Conservation (phyloP, 2,329 filamentous ascomycete genomes). For the Phaeosphaeriaceae sp. region DNA sequence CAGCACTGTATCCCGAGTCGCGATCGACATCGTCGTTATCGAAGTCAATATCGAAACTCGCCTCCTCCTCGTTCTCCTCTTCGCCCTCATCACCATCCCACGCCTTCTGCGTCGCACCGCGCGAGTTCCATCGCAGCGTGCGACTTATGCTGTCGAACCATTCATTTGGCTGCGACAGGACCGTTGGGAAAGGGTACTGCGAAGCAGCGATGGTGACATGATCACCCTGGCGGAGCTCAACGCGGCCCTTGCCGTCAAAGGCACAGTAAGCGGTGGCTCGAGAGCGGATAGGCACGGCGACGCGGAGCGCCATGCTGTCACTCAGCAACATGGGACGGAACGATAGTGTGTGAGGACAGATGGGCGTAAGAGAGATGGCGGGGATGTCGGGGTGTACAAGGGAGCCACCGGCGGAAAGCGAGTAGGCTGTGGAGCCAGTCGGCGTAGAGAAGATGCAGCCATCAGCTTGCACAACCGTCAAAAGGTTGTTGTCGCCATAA, state of each 20-base stretch:
- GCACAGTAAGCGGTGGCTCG: conserved; percentile 95
- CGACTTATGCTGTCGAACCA: conserved; percentile 97
- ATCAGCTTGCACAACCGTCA: conserved; percentile 95
- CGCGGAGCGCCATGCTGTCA: conserved; percentile 89
- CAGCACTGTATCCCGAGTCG: conserved; percentile 51
- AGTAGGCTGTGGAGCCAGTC: conserved; percentile 90
- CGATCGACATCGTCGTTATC: conserved; percentile 70
- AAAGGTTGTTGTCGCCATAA: conserved; percentile 91
- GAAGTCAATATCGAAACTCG: conserved; percentile 94
- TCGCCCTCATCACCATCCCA: conserved; percentile 65
- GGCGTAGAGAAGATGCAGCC: conserved; percentile 98
- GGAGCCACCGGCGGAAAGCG: conserved; percentile 91
- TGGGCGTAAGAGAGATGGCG: conserved; percentile 93
- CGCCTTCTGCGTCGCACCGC: conserved; percentile 89
- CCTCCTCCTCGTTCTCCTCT: conserved; percentile 57
- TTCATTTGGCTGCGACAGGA: conserved; percentile 86
- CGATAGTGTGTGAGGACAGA: conserved; percentile 95
- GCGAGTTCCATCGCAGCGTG: conserved; percentile 92
- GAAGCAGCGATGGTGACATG: conserved; percentile 95
- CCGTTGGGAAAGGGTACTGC: conserved; percentile 96
- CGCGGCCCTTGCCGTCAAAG: conserved; percentile 95
- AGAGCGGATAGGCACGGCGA: conserved; percentile 83
- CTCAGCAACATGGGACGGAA: conserved; percentile 98
- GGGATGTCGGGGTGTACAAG: conserved; percentile 97
- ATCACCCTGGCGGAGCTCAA: conserved; percentile 92